Evolutionary conservation across 495 filamentous ascomycete genomes (phyloP), one percentile per base, ranked within the genome.

Genomic region (Aspergillus ostianus): DNA sequence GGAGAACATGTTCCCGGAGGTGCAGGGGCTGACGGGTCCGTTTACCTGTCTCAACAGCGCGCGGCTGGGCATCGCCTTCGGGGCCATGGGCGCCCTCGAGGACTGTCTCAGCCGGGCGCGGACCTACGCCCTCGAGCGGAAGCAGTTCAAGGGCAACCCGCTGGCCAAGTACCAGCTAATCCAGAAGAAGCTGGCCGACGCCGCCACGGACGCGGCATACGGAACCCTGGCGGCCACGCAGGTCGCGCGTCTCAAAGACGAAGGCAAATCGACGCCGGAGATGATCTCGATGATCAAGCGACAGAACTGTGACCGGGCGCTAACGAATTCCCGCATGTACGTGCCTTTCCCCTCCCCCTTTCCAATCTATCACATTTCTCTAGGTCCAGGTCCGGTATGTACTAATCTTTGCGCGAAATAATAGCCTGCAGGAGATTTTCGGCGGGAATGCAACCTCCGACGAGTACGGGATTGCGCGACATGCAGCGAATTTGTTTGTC

Each of bases 261-360:
- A 90, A 67, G 92, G 93, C 17, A 88, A 91, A 73, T 82, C 83
- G 23, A 86, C 90, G 3, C 93, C 94, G 9, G 95, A 98, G 76
- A 97, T 97, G 95, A 95, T 98, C 67, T 93, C 89, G 46, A 95
- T 98, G 91, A 87, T 97, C 67, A 98, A 98, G 80, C 82, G 94
- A 62, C 93, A 98, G 78, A 98, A 98, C 72, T 98, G 95, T 77
- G 94, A 98, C 73, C 82, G 89, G 44, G 93, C 94, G 17, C 76
- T 98, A 65, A 75, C 84, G 13, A 91, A 93, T 67, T 85, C 93
- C 29, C 82, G 94, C 57, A 80, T 82, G 85, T 86, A 77, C 64
- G 85, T 75, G 53, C 59, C 45, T 8, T 58, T 54, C 26, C 59
- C 9, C 20, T 51, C 50, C 51, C 13, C 20, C 45, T 47, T 26